Base-by-base conservation (phyloP, 2,329 filamentous ascomycete species). In the Neonectria neomacrospora region DNA sequence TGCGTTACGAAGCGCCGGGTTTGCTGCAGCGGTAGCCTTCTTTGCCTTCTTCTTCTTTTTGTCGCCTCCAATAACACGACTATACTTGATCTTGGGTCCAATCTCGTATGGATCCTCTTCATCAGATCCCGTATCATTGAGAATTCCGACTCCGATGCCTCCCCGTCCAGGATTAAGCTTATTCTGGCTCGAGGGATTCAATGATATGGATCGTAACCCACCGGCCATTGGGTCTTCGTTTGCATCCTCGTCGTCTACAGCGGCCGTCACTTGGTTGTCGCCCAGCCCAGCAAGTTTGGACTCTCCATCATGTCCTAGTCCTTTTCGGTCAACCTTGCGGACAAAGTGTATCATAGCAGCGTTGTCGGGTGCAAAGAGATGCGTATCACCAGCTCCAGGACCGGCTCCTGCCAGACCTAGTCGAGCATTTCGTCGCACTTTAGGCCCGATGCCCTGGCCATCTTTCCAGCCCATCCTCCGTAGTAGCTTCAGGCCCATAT, bases 401-500 rank as follows among this genome's bases (percentile, higher is more conserved):
- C 73, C 72, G 6, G 73, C 72, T 26, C 76, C 77, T 45, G 80
- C 82, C 1, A 82, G 47, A 30, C 77, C 91, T 14, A 95, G 83
- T 51, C 90, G 85, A 39, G 94, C 93, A 74, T 84, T 85, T 52
- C 96, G 87, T 57, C 89, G 88, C 34, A 97, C 82, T 77, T 93
- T 97, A 22, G 94, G 93, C 1, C 96, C 96, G 65, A 98, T 89
- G 3, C 96, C 96, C 78, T 98, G 94, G 1, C 94, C 95, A 67
- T 95, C 91, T 72, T 91, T 92, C 96, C 96, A 99, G 16, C 95
- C 96, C 95, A 99, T 98, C 73, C 86, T 91, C 74, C 91, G 92
- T 63, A 98, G 81, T 16, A 99, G 82, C 74, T 92, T 94, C 14
- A 91, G 84, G 2, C 96, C 96, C 84, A 96, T 93, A 0, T 93